Base-by-base conservation (phyloP, 2,329 filamentous ascomycete species). In the Rutstroemia sp. region DNA sequence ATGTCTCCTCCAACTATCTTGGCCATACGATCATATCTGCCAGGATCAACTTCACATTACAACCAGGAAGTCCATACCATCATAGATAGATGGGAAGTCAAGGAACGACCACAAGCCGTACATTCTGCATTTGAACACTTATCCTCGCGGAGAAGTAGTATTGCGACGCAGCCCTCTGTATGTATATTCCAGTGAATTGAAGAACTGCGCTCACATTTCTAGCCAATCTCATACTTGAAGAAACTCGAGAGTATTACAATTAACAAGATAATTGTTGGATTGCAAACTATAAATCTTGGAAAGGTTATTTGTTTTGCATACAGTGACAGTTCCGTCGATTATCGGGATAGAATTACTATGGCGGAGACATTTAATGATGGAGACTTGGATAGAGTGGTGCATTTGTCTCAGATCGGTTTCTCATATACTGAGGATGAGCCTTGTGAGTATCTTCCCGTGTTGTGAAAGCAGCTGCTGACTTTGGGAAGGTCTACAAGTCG, bases 101-200 rank as follows among this genome's bases (percentile, higher is more conserved):
- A 80, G 34, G 83, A 88, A 34, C 78, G 82, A 48, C 73, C 79
- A 27, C 82, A 86, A 60, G 77, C 74, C 9, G 73, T 95, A 7
- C 88, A 94, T 67, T 73, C 85, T 2, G 87, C 86, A 12, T 92
- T 95, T 68, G 87, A 90, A 62, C 86, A 92, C 63, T 76, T 94
- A 25, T 82, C 83, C 7, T 77, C 79, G 45, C 82, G 86, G 63
- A 83, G 82, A 65, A 83, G 81, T 65, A 81, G 77, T 58, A 70
- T 64, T 37, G 65, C 59, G 5, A 58, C 56, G 37, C 42, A 48
- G 50, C 63, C 67, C 44, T 59, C 55, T 25, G 67, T 69, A 65
- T 60, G 61, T 59, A 25, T 27, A n/a, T 12, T 48, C 59, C 37
- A 54, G 21, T 54, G 47, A 23, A 21, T 53, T 8, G n/a, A 51